Evolutionary conservation across 805 yeast genomes (phyloP), one percentile per base, ranked within the genome.

Genomic region (Saturnispora kantuleensis): DNA sequence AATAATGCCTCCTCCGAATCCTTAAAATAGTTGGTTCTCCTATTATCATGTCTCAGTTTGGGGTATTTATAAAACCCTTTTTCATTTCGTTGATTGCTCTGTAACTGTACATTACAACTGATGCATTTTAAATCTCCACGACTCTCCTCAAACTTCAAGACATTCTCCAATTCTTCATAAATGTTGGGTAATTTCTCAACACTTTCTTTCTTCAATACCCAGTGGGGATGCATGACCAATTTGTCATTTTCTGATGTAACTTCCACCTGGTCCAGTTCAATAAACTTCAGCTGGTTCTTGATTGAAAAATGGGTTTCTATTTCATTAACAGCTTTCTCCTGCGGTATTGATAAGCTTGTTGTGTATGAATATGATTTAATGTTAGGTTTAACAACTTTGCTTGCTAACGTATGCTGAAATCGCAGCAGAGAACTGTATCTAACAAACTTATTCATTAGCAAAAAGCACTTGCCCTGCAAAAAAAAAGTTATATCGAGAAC

Each of bases 61-160:
- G 51, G 47, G 3, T 42, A 12, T 26, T 46, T 44, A 21, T 45
- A 77, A 52, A 52, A 78, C 1, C 81, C 82, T 1, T 65, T 62
- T 21, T 52, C 48, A 0, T 42, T 30, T 0, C 63, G 52, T 37
- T 69, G 8, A 21, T 21, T 21, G 9, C 56, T 56, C 53, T 80
- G 85, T 16, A 80, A 57, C 5, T 16, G 13, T 3, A 76, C 60
- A 32, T 85, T 85, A 63, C 86, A 80, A 3, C 81, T 69, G 4
- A 60, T 57, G 56, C 86, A 79, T 33, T 37, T 39, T 2, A 50
- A 26, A 12, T 36, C 32, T 10, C 31, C 16, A 7, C 32, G 10
- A 2, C 15, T 6, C 34, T 45, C 45, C 17, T 29, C 18, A 9
- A 16, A 17, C 15, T 47, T 35, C 10, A 50, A 28, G 10, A 46